Conservation (phyloP, 805 yeast genomes). For the Kregervanrija delftensis region DNA sequence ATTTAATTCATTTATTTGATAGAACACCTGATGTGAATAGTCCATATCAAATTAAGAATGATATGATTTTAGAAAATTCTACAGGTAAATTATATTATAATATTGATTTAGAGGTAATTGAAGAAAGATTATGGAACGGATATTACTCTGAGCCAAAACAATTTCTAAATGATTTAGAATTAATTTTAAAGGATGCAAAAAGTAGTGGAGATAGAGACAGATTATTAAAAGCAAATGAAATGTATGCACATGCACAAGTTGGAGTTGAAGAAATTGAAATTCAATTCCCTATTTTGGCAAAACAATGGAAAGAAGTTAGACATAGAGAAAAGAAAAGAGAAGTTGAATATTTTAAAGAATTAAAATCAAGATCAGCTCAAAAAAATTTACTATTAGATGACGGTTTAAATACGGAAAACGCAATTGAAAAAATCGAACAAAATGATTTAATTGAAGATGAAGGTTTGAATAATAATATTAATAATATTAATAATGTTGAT, state of each 20-base stretch:
- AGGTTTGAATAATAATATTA: background rate
- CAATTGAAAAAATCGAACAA: background rate
- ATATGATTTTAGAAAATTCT: constrained; percentile 73
- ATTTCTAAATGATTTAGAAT: constrained; percentile 74
- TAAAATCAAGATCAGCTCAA: constrained; percentile 7
- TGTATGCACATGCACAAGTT: constrained; percentile 94
- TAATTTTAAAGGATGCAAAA: constrained; percentile 74
- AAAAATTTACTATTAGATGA: constrained; percentile 25
- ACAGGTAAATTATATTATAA: constrained; percentile 72
- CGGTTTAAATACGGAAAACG: constrained; percentile 1
- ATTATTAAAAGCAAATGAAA: constrained; percentile 75
- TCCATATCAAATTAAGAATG: constrained; percentile 45
- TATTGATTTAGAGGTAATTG: constrained; percentile 90
- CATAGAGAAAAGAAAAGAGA: constrained; percentile 57
- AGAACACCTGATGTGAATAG: constrained; percentile 34
- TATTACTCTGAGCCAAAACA: constrained; percentile 89
- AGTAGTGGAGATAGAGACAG: constrained; percentile 80
- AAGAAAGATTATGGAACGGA: constrained; percentile 96
- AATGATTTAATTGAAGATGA: background rate
- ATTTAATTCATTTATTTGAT: constrained; percentile 72
- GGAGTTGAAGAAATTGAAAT: constrained; percentile 83
- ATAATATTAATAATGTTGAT: background rate
- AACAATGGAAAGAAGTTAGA: constrained; percentile 70
- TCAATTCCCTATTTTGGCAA: constrained; percentile 55
- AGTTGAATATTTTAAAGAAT: constrained; percentile 26